Base-by-base conservation (phyloP, 305 asterid species). In the Ilex paraguariensis region DNA sequence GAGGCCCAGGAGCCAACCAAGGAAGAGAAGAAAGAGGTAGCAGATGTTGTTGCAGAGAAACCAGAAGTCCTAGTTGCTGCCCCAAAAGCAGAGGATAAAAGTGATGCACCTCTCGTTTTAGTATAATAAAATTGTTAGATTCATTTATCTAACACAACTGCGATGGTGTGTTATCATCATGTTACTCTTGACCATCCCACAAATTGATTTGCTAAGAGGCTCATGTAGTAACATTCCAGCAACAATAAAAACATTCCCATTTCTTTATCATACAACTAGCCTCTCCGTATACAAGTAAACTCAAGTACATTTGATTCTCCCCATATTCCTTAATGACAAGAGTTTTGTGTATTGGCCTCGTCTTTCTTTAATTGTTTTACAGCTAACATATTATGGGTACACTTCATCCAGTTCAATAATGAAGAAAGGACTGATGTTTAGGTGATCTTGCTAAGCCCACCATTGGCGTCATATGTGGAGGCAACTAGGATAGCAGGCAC, bases 21-120 rank as follows among this genome's bases (percentile, higher is more conserved):
- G 64, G 87, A 80, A 61, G 82, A 68, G 58, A 62, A 79, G 63
- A 64, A 68, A 54, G 84, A 60, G 71, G 81, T 54, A 62, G 69
- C 28, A 14, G 56, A 52, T n/a, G 56, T 4, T 17, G 11, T 14
- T 6, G 30, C 63, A 63, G 69, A 56, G 69, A 56, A 62, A 59
- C 42, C 72, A 3, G 58, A 68, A 65, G 56, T 40, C 45, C 45
- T 28, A 52, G 65, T 13, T 40, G 67, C 59, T 55, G 77, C 75
- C 51, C 65, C 60, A 10, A 62, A 59, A 45, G 12, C 69, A 48
- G 57, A 16, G 15, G 14, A 55, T 8, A 51, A 70, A 55, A 40
- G 13, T 7, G 60, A 60, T 45, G 63, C 58, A 60, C 65, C 73
- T 36, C 36, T 52, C 33, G 61, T 53, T 40, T 3, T 44, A 21